phyloP scores from a whole-genome alignment of 164 flowering plant genomes.

The Pachysandra terminalis region DNA sequence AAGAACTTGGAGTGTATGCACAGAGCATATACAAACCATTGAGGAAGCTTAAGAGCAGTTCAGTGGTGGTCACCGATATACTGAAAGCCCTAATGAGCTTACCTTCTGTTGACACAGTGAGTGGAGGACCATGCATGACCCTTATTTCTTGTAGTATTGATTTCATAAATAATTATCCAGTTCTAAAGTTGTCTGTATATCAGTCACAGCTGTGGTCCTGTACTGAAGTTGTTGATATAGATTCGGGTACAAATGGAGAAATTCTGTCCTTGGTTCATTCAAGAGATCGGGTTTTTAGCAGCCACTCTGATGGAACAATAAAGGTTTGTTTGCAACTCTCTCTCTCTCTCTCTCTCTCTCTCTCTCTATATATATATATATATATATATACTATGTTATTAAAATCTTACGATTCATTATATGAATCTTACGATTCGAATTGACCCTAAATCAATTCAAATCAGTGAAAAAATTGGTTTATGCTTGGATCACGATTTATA shows the following conservation, averaged over 20 bases:
- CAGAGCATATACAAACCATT: constrained; percentile 55
- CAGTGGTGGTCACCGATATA: constrained; percentile 41
- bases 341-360: too few species aligned
- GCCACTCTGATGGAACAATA: constrained; percentile 79
- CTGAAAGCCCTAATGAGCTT: constrained; percentile 59
- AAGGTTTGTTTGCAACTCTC: constrained; percentile 47
- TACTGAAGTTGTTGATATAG: constrained; percentile 45
- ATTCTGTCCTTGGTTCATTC: constrained; percentile 50
- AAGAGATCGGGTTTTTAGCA: constrained; percentile 48
- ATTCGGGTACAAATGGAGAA: constrained; percentile 51
- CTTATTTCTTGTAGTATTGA: neutral
- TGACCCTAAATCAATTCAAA: too few species aligned
- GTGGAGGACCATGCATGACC: constrained; percentile 17
- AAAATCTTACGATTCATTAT: too few species aligned
- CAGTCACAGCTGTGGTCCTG: constrained; percentile 69
- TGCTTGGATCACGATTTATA: too few species aligned
- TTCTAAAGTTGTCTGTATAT: constrained; percentile 6
- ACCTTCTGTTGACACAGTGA: constrained; percentile 64
- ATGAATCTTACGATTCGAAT: too few species aligned
- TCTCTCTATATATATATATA: too few species aligned
- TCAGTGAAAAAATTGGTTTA: too few species aligned
- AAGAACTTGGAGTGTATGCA: constrained; percentile 58
- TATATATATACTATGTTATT: too few species aligned
- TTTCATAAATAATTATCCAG: neutral
- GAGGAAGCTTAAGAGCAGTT: constrained; percentile 56